A percentile compares a stretch with the other conserved stretches of the same genome.
Evolutionary conservation across 129 eudicot species (phyloP).

Genomic region (Dittrichia graveolens): DNA sequence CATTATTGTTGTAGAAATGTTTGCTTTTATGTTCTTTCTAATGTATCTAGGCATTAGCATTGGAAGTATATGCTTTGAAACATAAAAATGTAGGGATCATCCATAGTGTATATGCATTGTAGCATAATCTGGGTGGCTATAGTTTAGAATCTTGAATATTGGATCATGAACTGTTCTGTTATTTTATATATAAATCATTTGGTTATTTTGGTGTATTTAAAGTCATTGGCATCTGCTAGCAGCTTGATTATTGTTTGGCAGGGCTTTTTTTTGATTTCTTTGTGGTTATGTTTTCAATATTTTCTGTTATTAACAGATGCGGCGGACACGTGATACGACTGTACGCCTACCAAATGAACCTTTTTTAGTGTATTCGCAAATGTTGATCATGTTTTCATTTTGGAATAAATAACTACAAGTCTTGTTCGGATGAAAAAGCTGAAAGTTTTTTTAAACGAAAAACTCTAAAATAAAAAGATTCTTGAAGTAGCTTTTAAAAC

Average conservation of each 20-base stretch:
- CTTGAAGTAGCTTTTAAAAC: too few relatives aligned
- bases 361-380: too few relatives aligned
- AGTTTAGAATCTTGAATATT: constrained; percentile 18
- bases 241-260: neutral
- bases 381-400: too few relatives aligned
- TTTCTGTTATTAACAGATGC: too few relatives aligned
- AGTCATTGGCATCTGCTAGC: neutral
- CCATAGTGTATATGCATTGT: neutral
- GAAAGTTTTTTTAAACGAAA: too few relatives aligned
- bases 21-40: constrained; percentile 4
- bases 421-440: too few relatives aligned
- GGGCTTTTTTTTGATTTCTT: neutral
- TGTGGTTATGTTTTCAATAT: neutral
- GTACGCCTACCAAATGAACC: too few relatives aligned
- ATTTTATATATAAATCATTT: too few relatives aligned
- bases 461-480: too few relatives aligned
- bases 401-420: too few relatives aligned
- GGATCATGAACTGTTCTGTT: neutral
- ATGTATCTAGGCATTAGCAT: constrained; percentile 3
- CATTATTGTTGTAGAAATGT: constrained; percentile 7
- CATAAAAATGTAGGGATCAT: constrained; percentile 12
- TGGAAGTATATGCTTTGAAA: neutral
- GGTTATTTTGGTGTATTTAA: neutral
- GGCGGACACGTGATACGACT: too few relatives aligned
- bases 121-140: constrained; percentile 22